phyloP scores from a whole-genome alignment of 2,329 filamentous ascomycete genomes.

The Microdochium paspali region DNA sequence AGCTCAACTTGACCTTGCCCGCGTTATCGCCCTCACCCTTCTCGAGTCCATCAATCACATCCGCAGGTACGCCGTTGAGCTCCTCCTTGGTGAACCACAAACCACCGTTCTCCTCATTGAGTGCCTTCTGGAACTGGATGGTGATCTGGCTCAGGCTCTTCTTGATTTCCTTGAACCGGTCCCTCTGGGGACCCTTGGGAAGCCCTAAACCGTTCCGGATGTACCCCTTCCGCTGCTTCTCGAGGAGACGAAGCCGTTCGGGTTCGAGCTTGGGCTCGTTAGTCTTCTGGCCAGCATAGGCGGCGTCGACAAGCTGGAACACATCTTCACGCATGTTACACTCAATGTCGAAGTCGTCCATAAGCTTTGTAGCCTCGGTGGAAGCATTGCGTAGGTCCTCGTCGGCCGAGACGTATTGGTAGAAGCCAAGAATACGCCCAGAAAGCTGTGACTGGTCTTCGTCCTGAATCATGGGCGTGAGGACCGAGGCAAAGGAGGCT shows the following conservation, averaged over 20 bases:
- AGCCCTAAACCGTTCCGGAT: constrained; percentile 68
- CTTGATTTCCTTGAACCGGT: constrained; percentile 81
- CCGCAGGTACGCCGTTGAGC: constrained; percentile 64
- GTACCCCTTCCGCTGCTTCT: constrained; percentile 71
- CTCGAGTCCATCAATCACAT: constrained; percentile 57
- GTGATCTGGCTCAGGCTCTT: constrained; percentile 65
- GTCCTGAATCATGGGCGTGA: constrained; percentile 61
- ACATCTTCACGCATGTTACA: constrained; percentile 74
- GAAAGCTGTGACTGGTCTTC: constrained; percentile 56
- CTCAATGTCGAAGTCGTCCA: constrained; percentile 72
- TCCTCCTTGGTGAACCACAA: constrained; percentile 69
- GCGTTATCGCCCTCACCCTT: constrained; percentile 65
- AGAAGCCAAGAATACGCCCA: constrained; percentile 65
- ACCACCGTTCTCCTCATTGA: constrained; percentile 76
- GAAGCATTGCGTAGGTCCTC: constrained; percentile 63
- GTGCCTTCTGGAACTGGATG: constrained; percentile 69
- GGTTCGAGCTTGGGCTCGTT: constrained; percentile 48
- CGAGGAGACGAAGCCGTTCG: constrained; percentile 62
- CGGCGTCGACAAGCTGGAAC: constrained; percentile 55
- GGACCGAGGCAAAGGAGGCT: constrained; percentile 44
- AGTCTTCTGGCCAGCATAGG: constrained; percentile 44
- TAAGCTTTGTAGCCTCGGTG: constrained; percentile 64
- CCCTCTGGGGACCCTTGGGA: constrained; percentile 58
- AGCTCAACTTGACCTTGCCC: constrained; percentile 64
- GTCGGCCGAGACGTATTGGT: constrained; percentile 67